Percentiles rank a stretch among this genome's conserved stretches.
phyloP scores from a whole-genome alignment of 768 basidiomycete species.

The Candolleomyces aberdarensis region DNA sequence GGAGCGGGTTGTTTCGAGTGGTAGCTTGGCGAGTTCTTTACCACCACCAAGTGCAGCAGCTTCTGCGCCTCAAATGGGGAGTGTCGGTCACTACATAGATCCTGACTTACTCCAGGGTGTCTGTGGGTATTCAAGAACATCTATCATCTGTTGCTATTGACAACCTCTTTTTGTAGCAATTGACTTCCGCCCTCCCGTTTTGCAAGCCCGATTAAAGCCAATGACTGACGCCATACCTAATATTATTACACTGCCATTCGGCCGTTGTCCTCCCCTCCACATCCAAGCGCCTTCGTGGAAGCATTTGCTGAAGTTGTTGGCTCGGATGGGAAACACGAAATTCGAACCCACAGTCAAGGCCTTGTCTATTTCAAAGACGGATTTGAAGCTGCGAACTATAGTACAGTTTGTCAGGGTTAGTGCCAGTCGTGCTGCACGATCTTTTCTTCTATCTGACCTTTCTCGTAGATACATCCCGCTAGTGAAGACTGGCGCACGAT shows the following conservation, averaged over 20 bases:
- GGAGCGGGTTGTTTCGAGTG: background rate
- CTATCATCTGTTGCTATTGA: background rate
- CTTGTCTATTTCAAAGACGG: slow-evolving; percentile 50
- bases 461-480: slow-evolving; percentile 50
- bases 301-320: slow-evolving; percentile 71
- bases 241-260: slow-evolving; percentile 71
- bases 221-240: slow-evolving; percentile 62
- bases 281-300: slow-evolving; percentile 75
- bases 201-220: slow-evolving; percentile 42
- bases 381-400: slow-evolving; percentile 65
- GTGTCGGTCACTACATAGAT: slow-evolving; percentile 53
- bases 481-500: slow-evolving; percentile 69
- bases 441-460: background rate
- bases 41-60: background rate
- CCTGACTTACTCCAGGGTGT: slow-evolving; percentile 55
- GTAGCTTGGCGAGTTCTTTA: background rate
- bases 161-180: slow-evolving; percentile 45
- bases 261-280: slow-evolving; percentile 64
- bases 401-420: slow-evolving; percentile 77
- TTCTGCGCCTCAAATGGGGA: slow-evolving; percentile 15
- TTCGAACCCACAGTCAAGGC: slow-evolving; percentile 72
- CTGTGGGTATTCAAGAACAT: slow-evolving; percentile 44
- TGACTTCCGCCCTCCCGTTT: slow-evolving; percentile 59
- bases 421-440: background rate
- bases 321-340: slow-evolving; percentile 63